A percentile compares a stretch with the other conserved stretches of the same genome.
These are phyloP conservation scores for Thielaviopsis musarum DNA, from an alignment of 2,329 filamentous ascomycete genomes.

Conservation along the genomic window DNA sequence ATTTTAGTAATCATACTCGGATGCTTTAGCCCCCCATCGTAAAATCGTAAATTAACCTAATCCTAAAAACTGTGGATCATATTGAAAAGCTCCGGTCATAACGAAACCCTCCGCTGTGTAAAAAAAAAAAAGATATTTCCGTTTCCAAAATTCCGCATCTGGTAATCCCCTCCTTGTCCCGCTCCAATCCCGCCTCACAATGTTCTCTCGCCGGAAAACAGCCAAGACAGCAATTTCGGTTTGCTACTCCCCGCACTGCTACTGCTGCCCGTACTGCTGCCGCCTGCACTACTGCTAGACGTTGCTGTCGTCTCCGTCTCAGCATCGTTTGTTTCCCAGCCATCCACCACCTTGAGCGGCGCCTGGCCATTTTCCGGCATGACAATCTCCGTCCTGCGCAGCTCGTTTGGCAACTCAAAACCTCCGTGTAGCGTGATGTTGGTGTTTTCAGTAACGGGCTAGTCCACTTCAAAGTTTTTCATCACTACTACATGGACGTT, in stretches of 20 bases:
- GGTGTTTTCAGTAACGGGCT: conserved; percentile 5
- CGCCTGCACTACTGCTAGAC: neutral
- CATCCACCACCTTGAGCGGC: neutral
- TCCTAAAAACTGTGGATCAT: no score
- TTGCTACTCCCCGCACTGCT: neutral
- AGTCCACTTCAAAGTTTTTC: conserved; percentile 9
- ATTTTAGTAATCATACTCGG: no score
- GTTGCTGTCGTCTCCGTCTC: neutral
- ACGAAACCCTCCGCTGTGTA: neutral
- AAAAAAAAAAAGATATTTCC: neutral
- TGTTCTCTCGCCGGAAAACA: neutral
- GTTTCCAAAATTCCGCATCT: neutral
- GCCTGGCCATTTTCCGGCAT: neutral
- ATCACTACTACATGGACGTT: conserved; percentile 2
- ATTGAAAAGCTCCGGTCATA: neutral
- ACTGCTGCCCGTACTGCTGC: neutral
- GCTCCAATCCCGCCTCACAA: neutral
- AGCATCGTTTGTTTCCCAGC: neutral
- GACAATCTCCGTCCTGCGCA: conserved; percentile 1
- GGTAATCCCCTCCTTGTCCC: neutral
- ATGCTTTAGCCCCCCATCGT: no score
- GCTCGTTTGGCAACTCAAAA: conserved; percentile 4
- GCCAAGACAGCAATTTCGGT: neutral
- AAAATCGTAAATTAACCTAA: no score
- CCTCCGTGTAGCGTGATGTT: conserved; percentile 8